phyloP scores from a whole-genome alignment of 2,329 filamentous ascomycete species.

The Byssothecium circinans region DNA sequence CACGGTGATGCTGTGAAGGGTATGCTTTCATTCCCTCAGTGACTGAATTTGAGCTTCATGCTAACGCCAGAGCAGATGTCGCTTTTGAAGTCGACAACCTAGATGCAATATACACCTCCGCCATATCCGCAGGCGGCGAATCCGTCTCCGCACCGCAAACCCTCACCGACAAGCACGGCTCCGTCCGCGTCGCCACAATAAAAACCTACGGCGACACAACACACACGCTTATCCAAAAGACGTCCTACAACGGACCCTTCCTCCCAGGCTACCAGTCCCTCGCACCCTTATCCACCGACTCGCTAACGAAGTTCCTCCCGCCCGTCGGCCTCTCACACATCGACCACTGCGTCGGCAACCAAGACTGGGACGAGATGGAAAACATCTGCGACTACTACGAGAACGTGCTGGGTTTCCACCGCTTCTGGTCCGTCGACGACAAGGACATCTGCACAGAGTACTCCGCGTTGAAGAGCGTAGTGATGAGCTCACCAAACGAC shows the following conservation, averaged over 20 bases:
- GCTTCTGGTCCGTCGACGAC: constrained; percentile 97
- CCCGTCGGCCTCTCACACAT: constrained; percentile 70
- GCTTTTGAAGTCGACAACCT: constrained; percentile 94
- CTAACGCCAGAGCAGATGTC: constrained; percentile 60
- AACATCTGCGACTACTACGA: constrained; percentile 74
- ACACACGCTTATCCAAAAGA: constrained; percentile 81
- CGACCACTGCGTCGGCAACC: constrained; percentile 97
- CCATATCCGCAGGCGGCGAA: constrained; percentile 65
- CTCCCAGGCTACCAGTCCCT: constrained; percentile 72
- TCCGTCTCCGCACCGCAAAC: constrained; percentile 64
- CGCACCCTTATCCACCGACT: constrained; percentile 55
- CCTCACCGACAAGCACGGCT: constrained; percentile 61
- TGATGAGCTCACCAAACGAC: constrained; percentile 85
- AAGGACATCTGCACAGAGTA: constrained; percentile 90
- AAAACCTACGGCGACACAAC: constrained; percentile 94
- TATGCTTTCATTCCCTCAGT: too few relatives aligned
- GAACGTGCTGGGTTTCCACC: constrained; percentile 85
- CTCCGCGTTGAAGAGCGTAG: constrained; percentile 82
- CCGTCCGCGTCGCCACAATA: constrained; percentile 75
- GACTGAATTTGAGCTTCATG: not conserved
- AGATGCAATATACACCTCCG: constrained; percentile 73
- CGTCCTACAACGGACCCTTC: constrained; percentile 72
- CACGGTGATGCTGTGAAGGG: constrained; percentile 90
- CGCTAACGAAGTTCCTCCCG: constrained; percentile 58
- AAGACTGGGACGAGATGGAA: constrained; percentile 90